These are phyloP conservation scores for Coemansia sp. DNA, from an alignment of 192 early-diverging fungal genomes.

Conservation along the genomic window DNA sequence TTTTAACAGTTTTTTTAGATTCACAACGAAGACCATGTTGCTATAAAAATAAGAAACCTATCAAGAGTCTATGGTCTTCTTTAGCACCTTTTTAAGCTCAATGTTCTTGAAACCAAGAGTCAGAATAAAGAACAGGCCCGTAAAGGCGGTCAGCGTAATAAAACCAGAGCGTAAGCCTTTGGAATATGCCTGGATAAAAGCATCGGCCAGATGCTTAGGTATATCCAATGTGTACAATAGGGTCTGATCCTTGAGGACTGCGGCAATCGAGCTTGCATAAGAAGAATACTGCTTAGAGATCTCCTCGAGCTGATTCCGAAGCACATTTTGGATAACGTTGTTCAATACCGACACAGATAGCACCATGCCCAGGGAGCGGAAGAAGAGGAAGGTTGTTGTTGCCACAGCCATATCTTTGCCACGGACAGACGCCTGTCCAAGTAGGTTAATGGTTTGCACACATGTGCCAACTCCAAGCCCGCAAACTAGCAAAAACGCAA, in stretches of 20 bases:
- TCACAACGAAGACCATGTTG: neutral
- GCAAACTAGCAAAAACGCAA: constrained; percentile 65
- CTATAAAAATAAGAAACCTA: constrained; percentile 4
- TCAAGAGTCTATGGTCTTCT: constrained; percentile 31
- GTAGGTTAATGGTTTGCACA: constrained; percentile 69
- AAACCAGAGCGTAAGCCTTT: constrained; percentile 22
- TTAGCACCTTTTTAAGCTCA: constrained; percentile 36
- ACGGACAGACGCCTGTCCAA: constrained; percentile 65
- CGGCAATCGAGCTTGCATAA: constrained; percentile 17
- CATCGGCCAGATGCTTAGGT: constrained; percentile 4
- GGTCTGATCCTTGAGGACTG: constrained; percentile 19
- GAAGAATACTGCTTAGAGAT: constrained; percentile 26
- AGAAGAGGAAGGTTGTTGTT: constrained; percentile 63
- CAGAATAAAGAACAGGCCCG: constrained; percentile 22
- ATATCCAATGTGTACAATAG: constrained; percentile 9
- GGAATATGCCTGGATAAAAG: constrained; percentile 15
- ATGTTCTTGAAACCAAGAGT: constrained; percentile 32
- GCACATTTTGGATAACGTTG: constrained; percentile 63
- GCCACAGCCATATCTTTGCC: constrained; percentile 61
- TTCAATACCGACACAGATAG: constrained; percentile 58
- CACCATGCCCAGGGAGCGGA: constrained; percentile 61
- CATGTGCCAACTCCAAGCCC: constrained; percentile 75
- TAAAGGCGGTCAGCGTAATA: constrained; percentile 27
- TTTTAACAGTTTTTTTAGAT: neutral
- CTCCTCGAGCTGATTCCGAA: constrained; percentile 20